Percentiles rank a stretch among this genome's conserved stretches.
These are phyloP conservation scores for Termitomyces sp. DNA, from an alignment of 768 basidiomycete genomes.

Conservation along the genomic window DNA sequence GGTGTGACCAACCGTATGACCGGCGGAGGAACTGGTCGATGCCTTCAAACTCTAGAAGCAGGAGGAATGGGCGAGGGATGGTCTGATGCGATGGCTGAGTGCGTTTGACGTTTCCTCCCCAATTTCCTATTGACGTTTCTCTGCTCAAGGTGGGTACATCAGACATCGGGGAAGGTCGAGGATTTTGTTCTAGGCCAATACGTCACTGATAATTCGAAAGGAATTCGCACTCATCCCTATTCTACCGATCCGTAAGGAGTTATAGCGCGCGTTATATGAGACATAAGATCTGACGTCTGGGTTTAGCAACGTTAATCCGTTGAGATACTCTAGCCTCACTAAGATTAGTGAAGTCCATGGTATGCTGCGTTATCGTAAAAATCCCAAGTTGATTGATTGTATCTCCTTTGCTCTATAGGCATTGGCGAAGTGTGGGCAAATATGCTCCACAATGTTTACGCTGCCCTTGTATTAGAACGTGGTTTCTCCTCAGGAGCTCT, in stretches of 20 bases:
- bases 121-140: neutral
- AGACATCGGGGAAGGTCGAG: conserved; percentile 31
- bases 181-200: conserved; percentile 47
- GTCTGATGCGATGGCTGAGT: conserved; percentile 53
- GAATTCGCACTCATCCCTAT: conserved; percentile 56
- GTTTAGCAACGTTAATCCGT: conserved; percentile 36
- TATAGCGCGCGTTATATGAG: neutral
- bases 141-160: conserved; percentile 34
- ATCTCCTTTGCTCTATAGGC: conserved; percentile 17
- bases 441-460: conserved; percentile 41
- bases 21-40: conserved; percentile 55
- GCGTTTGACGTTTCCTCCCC: conserved; percentile 6
- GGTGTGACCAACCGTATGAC: conserved; percentile 48
- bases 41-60: conserved; percentile 60
- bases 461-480: conserved; percentile 32
- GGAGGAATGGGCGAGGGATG: conserved; percentile 70
- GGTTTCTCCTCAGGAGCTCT: conserved; percentile 35
- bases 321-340: conserved; percentile 38
- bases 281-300: neutral
- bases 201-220: conserved; percentile 42
- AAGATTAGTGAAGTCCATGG: conserved; percentile 42
- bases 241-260: conserved; percentile 41
- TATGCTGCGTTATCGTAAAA: conserved; percentile 21
- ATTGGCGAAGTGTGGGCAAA: conserved; percentile 61
- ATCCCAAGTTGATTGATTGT: neutral